Base-by-base conservation (phyloP, 495 filamentous ascomycete species). In the Chaetomium tenue region DNA sequence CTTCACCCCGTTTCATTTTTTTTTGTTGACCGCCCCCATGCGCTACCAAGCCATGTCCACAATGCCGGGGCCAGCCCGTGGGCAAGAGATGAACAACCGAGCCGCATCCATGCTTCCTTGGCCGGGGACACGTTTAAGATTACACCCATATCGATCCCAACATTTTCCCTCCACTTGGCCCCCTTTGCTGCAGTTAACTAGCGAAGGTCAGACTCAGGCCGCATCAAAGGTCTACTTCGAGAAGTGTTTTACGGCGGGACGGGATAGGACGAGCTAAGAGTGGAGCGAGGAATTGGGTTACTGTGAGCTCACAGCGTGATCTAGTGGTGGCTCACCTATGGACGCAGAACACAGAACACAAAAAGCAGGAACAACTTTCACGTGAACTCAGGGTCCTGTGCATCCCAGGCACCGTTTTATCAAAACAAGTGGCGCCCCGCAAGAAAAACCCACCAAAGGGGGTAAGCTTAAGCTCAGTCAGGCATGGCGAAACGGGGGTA, bases 41-140 rank as follows among this genome's bases (percentile, higher is more conserved):
- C 48, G 39, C 54, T 42, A n/a, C 55, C 55, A 3, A 39, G 8
- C 46, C 54, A 64, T 42, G 57, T 44, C 26, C 47, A 58, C 55
- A 20, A 13, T 28, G 18, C 12, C 7, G 3, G 16, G 60, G 60
- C 61, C 20, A 50, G 52, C 52, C 52, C 57, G 48, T 25, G 40
- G 61, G 28, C 22, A 20, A 20, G 42, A 40, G 18, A 26, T 40
- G 12, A 25, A 22, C 48, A 30, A 46, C 47, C 56, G 63, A 50
- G 55, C 23, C 50, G n/a, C n/a, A 65, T 51, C 61, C 53, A 51
- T 57, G 61, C 42, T 57, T 16, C 53, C 42, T 40, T 57, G 60
- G 60, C 42, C 37, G n/a, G 9, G 53, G 52, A 37, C 20, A 15
- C 20, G 18, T 25, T 54, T 62, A 63, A 63, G 61, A 63, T 58